Base-by-base conservation (phyloP, 139 green algal species). In the Astrephomene gubernaculifera region DNA sequence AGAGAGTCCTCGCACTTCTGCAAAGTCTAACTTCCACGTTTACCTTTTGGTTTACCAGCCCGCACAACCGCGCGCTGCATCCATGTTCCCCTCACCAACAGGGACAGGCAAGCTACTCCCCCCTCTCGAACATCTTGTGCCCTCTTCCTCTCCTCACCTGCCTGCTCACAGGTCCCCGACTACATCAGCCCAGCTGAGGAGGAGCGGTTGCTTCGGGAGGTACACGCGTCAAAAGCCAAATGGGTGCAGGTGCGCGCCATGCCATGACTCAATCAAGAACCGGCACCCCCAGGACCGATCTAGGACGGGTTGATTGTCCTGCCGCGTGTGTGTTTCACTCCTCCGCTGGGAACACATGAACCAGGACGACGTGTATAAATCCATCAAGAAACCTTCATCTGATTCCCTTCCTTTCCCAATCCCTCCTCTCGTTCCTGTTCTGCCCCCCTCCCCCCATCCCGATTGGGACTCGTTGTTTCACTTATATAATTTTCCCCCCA, bases 231-330 rank as follows among this genome's bases (percentile, higher is more conserved):
- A 21, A 87, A 87, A 60, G 71, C 76, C 14, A 90, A 78, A n/a
- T 95, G 92, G 92, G 90, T 89, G 21, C 82, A 94, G 92, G 92
- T 93, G 71, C 57, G 61, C 6, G n/a, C 31, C 33, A 25, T 54
- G 38, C 6, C 49, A 57, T 25, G 49, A 17, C 49, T 57, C n/a
- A n/a, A n/a, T n/a, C n/a, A n/a, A n/a, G n/a, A n/a, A 57, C 12
- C 12, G 49, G 17, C 17, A 57, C 49, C 49, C 49, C 12, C 17
- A 57, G 12, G 12, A 57, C 49, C 17, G 12, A 57, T 17, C 12
- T 57, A 57, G 49, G 49, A 12, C 49, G 12, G 12, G 49, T 17
- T 57, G 49, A 12, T 57, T 57, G 12, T 12, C 12, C 49, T 57
- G 49, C 49, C 12, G 12, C 49, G 49, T 57, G 12, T 12, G 49